Conservation (phyloP, 805 yeast genomes). For the Hanseniaspora meyeri region DNA sequence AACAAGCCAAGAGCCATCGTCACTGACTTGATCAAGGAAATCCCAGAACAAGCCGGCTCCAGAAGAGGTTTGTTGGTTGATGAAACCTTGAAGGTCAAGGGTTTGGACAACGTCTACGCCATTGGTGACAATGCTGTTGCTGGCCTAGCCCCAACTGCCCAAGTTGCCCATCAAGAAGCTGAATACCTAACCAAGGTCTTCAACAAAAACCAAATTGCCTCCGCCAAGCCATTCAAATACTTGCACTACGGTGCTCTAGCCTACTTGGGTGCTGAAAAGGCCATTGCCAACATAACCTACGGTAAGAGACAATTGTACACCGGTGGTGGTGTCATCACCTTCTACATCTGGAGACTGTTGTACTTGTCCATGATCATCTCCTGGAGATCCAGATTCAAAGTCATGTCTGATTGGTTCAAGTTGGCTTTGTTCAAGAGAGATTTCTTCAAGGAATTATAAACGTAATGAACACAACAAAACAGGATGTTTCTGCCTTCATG, state of each 20-base stretch:
- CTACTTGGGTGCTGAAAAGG: slow-evolving; percentile 83
- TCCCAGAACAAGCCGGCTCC: slow-evolving; percentile 69
- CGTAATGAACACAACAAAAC: neutral
- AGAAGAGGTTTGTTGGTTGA: slow-evolving; percentile 79
- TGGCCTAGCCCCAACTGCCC: slow-evolving; percentile 90
- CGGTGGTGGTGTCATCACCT: slow-evolving; percentile 78
- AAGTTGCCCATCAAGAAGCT: slow-evolving; percentile 93
- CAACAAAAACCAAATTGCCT: slow-evolving; percentile 36
- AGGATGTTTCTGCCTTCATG: no score
- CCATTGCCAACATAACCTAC: slow-evolving; percentile 80
- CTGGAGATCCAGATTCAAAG: slow-evolving; percentile 75
- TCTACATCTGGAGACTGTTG: slow-evolving; percentile 85
- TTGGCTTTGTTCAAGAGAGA: slow-evolving; percentile 84
- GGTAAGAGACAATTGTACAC: slow-evolving; percentile 72
- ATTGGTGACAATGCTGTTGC: slow-evolving; percentile 88
- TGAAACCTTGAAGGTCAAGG: slow-evolving; percentile 68
- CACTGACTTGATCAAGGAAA: slow-evolving; percentile 51
- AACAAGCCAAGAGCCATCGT: slow-evolving; percentile 72
- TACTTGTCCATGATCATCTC: slow-evolving; percentile 83
- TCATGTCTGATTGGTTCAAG: slow-evolving; percentile 79
- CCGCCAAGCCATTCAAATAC: slow-evolving; percentile 52
- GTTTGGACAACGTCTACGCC: slow-evolving; percentile 71
- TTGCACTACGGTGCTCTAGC: slow-evolving; percentile 87
- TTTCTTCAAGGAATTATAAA: slow-evolving; percentile 64
- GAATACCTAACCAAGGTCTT: slow-evolving; percentile 62